Evolutionary conservation across 2,329 filamentous ascomycete genomes (phyloP).

Genomic region (Botrytis fabae): DNA sequence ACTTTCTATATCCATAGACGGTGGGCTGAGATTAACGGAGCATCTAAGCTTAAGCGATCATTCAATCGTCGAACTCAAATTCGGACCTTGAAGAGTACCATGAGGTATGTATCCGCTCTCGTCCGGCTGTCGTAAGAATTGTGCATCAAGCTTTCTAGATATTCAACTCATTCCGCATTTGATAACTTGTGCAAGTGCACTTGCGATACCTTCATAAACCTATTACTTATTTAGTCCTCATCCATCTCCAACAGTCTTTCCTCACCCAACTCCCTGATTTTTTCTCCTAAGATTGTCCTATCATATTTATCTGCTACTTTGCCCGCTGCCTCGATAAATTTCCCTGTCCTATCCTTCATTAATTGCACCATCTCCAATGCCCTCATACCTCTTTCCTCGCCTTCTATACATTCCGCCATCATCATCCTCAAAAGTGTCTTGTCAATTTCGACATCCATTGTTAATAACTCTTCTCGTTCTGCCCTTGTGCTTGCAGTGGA

Average conservation of each 20-base stretch:
- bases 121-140: not conserved
- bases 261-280: constrained; percentile 86
- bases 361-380: constrained; percentile 86
- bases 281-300: constrained; percentile 75
- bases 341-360: constrained; percentile 79
- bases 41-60: not conserved
- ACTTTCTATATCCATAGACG: not conserved
- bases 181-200: constrained; percentile 10
- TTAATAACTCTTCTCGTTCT: constrained; percentile 66
- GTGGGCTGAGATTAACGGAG: not conserved
- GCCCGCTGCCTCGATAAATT: constrained; percentile 87
- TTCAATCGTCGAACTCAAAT: not conserved
- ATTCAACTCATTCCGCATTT: not conserved
- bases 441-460: constrained; percentile 81
- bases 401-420: constrained; percentile 85
- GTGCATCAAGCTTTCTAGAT: constrained; percentile 4
- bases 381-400: constrained; percentile 92
- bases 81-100: not conserved
- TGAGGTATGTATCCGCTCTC: not conserved
- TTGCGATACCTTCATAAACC: constrained; percentile 12
- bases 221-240: constrained; percentile 33
- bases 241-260: constrained; percentile 40
- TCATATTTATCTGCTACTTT: constrained; percentile 89
- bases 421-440: constrained; percentile 87
- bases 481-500: constrained; percentile 63